phyloP scores from a whole-genome alignment of 2,329 filamentous ascomycete genomes.

The Polychaeton citri region DNA sequence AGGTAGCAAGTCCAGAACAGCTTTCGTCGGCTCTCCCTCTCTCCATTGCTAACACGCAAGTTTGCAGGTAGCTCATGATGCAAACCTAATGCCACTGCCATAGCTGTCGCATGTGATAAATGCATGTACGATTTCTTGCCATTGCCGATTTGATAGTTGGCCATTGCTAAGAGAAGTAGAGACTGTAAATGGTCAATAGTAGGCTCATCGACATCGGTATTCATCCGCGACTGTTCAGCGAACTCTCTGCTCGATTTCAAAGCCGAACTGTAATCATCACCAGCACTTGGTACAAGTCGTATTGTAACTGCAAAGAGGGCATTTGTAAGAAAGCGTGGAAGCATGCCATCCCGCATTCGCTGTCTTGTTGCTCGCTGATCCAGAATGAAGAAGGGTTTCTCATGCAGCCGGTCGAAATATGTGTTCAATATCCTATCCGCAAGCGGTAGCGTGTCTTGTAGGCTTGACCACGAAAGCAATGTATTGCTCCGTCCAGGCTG shows the following conservation, averaged over 20 bases:
- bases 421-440: slow-evolving; percentile 43
- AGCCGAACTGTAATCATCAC: slow-evolving; percentile 53
- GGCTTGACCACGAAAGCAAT: background rate
- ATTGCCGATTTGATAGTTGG: slow-evolving; percentile 63
- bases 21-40: slow-evolving; percentile 64
- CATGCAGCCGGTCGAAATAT: slow-evolving; percentile 68
- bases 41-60: slow-evolving; percentile 48
- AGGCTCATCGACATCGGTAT: slow-evolving; percentile 68
- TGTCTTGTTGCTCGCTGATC: slow-evolving; percentile 66
- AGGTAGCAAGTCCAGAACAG: slow-evolving; percentile 84
- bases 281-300: slow-evolving; percentile 55
- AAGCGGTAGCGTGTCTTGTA: background rate
- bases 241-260: slow-evolving; percentile 59
- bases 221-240: slow-evolving; percentile 52
- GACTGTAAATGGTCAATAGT: slow-evolving; percentile 67
- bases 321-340: slow-evolving; percentile 39
- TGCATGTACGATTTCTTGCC: slow-evolving; percentile 83
- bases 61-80: slow-evolving; percentile 60
- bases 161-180: slow-evolving; percentile 59
- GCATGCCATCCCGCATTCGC: slow-evolving; percentile 53
- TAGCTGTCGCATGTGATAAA: slow-evolving; percentile 63
- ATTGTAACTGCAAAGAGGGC: slow-evolving; percentile 37
- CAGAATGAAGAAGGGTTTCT: slow-evolving; percentile 68
- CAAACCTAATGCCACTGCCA: slow-evolving; percentile 70
- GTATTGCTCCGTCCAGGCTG: background rate